A percentile compares a stretch with the other conserved stretches of the same genome.
Evolutionary conservation across 148 eudicot genomes (phyloP).

Genomic region (Cornus kousa): DNA sequence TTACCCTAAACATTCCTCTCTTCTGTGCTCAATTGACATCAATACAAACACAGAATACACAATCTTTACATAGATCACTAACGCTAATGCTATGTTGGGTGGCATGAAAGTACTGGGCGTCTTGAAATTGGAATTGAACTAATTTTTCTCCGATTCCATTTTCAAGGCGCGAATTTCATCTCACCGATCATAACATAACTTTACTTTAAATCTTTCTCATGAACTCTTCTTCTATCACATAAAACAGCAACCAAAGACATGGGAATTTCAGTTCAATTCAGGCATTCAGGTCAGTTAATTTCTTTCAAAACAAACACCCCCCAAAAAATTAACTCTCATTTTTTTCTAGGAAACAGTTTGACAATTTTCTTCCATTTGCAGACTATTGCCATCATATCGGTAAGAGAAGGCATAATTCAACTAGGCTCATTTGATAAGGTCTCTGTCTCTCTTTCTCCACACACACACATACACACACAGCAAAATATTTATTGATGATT

Average conservation of each 20-base stretch:
- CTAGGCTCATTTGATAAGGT: slow-evolving; percentile 57
- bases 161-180: too few species aligned
- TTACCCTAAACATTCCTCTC: background rate
- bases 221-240: background rate
- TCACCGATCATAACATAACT: background rate
- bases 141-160: too few species aligned
- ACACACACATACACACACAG: background rate
- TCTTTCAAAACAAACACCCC: background rate
- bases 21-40: background rate
- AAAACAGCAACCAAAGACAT: slow-evolving; percentile 49
- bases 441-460: background rate
- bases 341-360: background rate
- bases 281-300: slow-evolving; percentile 36
- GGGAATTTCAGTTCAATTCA: slow-evolving; percentile 39
- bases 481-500: background rate
- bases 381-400: slow-evolving; percentile 52
- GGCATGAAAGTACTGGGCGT: too few species aligned
- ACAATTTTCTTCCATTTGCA: slow-evolving; percentile 9
- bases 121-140: too few species aligned
- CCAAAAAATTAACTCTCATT: background rate
- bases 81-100: too few species aligned
- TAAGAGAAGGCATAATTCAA: slow-evolving; percentile 48
- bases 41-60: background rate
- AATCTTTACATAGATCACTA: too few species aligned
- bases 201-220: background rate